Evolutionary conservation across 2,329 filamentous ascomycete species (phyloP), one percentile per base, ranked within the genome.

Genomic region (Arthrobotrys megalospora): DNA sequence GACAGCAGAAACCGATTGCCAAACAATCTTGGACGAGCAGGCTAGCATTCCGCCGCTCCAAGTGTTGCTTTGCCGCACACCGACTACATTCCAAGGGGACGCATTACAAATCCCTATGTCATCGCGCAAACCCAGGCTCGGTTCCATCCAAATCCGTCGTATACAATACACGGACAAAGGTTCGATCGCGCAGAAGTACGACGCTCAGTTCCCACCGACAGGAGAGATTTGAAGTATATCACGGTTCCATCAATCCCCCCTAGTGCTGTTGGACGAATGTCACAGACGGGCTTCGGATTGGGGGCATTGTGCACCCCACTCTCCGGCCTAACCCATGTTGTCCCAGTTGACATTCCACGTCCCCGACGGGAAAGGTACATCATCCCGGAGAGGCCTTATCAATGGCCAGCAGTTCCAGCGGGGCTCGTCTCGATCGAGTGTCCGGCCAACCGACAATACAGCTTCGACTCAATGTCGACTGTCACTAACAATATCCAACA

Each of bases 111-210:
- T 21, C 50, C 65, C 12, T 58, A 62, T 14, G 21, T 38, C 16
- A 32, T 63, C 50, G 16, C 24, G 16, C 36, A 58, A 12, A 48
- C 62, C 1, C 41, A 28, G 14, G 41, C n/a, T 3, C 14, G 48
- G 11, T 73, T 73, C 32, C 69, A 73, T 28, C 52, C 55, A 1
- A n/a, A 28, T 24, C 62, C 62, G 6, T 60, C 48, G 3, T 65
- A 65, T 52, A 50, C n/a, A 24, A 28, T 34, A 21, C 47, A 16
- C n/a, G 69, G 47, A 19, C 12, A 63, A 8, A 12, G 1, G 5
- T 21, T 43, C 7, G 69, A 73, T 43, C 16, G 16, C 10, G 19
- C 21, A 7, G 50, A 45, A n/a, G 10, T 36, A 1, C 34, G 69
- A 28, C n/a, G 41, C 7, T 16, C 45, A 7, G 16, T 48, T 14